Evolutionary conservation across 192 early-diverging fungal species (phyloP), one percentile per base, ranked within the genome.

Genomic region (Umbelopsis vinacea): DNA sequence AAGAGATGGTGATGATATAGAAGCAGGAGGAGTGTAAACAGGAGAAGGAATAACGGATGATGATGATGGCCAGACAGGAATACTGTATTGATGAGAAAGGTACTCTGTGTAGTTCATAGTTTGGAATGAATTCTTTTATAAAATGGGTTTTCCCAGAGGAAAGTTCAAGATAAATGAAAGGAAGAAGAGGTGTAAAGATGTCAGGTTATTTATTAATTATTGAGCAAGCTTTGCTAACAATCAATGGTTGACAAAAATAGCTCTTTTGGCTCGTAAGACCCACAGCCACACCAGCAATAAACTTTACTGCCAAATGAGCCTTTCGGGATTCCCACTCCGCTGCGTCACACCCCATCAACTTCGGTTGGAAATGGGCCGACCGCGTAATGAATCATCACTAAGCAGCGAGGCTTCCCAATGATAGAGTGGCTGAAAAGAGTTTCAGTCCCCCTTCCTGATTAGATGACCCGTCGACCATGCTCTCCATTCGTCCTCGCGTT

Each of bases 161-260:
- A 37, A 63, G 14, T 43, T 43, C 40, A 43, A 37, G 33, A 26
- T 29, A 35, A 37, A 17, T 19, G 7, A 17, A 63, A 37, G 57
- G 57, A 33, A 43, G 6, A 43, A 35, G n/a, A 37, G 11, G 26
- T 17, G 15, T 2, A 29, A 37, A 63, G 57, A 63, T 63, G 57
- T 29, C 57, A 63, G 57, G 29, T 63, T 63, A 57, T 63, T 63
- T 63, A 63, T 63, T 63, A 19, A 22, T 26, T 63, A 29, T 63
- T 7, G 26, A 63, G 14, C 5, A 6, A 37, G 17, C 17, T 29
- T 38, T 26, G 57, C 57, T 29, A 63, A 63, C 57, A 37, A 63
- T 63, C 57, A 63, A 63, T 63, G 33, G 57, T 63, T 29, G 57
- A 63, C 57, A 63, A 63, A 63, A 63, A 63, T 63, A 63, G 57